phyloP scores from a whole-genome alignment of 75 land plant species.

The Azolla pinnata region DNA sequence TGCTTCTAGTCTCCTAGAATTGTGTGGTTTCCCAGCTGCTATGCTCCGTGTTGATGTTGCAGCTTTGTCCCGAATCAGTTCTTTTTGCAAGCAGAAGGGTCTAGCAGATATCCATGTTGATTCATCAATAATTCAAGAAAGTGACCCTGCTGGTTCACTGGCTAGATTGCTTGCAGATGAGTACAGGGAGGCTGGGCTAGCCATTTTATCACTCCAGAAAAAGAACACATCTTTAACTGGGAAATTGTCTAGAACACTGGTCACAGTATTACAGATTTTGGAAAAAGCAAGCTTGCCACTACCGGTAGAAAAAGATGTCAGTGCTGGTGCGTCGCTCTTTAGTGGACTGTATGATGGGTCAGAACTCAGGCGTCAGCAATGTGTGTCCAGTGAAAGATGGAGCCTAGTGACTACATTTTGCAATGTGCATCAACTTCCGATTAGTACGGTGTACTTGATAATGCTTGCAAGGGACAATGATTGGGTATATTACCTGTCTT shows the following conservation, averaged over 20 bases:
- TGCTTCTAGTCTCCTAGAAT: slow-evolving; percentile 70
- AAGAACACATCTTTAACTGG: background rate
- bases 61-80: slow-evolving; percentile 63
- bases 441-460: slow-evolving; percentile 78
- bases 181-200: slow-evolving; percentile 39
- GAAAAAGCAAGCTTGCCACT: slow-evolving; percentile 72
- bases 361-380: slow-evolving; percentile 59
- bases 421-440: slow-evolving; percentile 74
- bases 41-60: slow-evolving; percentile 74
- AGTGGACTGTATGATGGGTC: slow-evolving; percentile 79
- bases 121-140: slow-evolving; percentile 27
- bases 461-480: slow-evolving; percentile 93
- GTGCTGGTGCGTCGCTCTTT: slow-evolving; percentile 76
- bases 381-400: slow-evolving; percentile 78
- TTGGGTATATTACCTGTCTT: slow-evolving; percentile 80
- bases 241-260: slow-evolving; percentile 20
- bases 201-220: slow-evolving; percentile 11
- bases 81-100: slow-evolving; percentile 26
- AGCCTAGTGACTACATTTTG: slow-evolving; percentile 77
- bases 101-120: slow-evolving; percentile 28
- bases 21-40: slow-evolving; percentile 79
- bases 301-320: slow-evolving; percentile 25
- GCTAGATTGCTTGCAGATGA: slow-evolving; percentile 77
- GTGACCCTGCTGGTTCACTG: slow-evolving; percentile 38
- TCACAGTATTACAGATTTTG: slow-evolving; percentile 55